Base-by-base conservation (phyloP, 805 yeast species). In the Lachancea waltii region DNA sequence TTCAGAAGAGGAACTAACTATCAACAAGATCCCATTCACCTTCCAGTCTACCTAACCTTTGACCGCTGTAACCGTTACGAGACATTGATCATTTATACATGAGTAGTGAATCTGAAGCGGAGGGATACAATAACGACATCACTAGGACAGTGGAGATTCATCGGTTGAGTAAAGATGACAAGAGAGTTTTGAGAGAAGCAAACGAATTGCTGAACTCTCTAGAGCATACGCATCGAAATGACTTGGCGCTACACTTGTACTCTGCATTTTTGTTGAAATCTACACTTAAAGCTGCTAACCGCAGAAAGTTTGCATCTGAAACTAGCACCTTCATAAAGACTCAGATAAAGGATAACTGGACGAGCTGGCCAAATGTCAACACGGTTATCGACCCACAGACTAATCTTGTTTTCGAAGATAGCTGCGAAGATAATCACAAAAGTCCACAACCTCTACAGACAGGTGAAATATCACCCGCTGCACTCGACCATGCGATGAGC, bases 191-290 rank as follows among this genome's bases (percentile, higher is more conserved):
- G 22, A 26, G n/a, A 13, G 38, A 44, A 27, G 60, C 60, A 2
- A 50, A 54, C 28, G 62, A 58, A 53, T 30, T 66, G 17, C 31
- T 70, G 8, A 44, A 57, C n/a, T 46, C 56, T 5, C 47, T 78
- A 17, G 85, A 81, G 46, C 63, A 63, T 10, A 68, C 68, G 1
- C 73, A 69, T 42, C 57, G 77, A 22, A 57, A 58, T 9, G 87
- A 84, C 56, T 58, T 83, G 21, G 70, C 81, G 0, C 51, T 75
- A 2, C 95, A 84, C 58, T 57, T 85, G 3, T 84, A 81, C 53
- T 71, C 82, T 17, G 53, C 78, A 0, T 64, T 65, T 41, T 60
- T 83, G 20, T 38, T 60, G 29, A 55, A 58, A 41, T 42, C 42
- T 13, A 34, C 55, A 13, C 36, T 60, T 14, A 36, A 40, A 31